Conservation (phyloP, 768 basidiomycete genomes). For the Termitomyces titanicus region DNA sequence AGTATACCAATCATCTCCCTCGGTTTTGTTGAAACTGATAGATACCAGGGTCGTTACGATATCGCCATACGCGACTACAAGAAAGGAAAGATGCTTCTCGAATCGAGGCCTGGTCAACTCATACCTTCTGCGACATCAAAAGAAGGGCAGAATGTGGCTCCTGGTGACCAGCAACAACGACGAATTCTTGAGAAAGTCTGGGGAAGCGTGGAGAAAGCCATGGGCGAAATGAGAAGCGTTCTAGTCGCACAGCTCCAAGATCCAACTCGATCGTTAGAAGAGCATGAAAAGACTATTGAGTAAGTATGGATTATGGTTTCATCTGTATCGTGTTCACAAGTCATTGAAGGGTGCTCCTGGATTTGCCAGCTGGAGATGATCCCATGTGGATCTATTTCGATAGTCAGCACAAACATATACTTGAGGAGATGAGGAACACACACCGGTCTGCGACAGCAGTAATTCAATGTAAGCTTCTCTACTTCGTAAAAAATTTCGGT, state of each 20-base stretch:
- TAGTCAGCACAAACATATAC: slow-evolving; percentile 83
- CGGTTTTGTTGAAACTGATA: neutral
- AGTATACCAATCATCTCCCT: slow-evolving; percentile 22
- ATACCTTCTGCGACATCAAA: slow-evolving; percentile 65
- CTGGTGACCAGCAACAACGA: slow-evolving; percentile 76
- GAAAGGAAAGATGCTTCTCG: slow-evolving; percentile 89
- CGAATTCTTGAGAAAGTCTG: slow-evolving; percentile 96
- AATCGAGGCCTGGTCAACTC: slow-evolving; percentile 84
- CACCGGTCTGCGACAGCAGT: slow-evolving; percentile 49
- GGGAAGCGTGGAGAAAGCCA: slow-evolving; percentile 91
- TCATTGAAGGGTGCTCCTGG: slow-evolving; percentile 70
- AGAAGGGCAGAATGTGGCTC: slow-evolving; percentile 44
- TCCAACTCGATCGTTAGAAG: slow-evolving; percentile 75
- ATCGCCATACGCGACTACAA: slow-evolving; percentile 94
- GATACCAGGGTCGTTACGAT: slow-evolving; percentile 82
- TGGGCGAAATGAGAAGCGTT: slow-evolving; percentile 83
- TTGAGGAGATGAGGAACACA: slow-evolving; percentile 68
- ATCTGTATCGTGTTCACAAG: slow-evolving; percentile 6
- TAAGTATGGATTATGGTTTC: slow-evolving; percentile 31
- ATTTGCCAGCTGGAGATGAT: slow-evolving; percentile 83
- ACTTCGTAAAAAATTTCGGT: neutral
- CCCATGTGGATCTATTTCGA: slow-evolving; percentile 97
- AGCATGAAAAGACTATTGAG: slow-evolving; percentile 98
- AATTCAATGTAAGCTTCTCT: slow-evolving; percentile 46
- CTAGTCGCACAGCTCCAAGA: slow-evolving; percentile 81